Evolutionary conservation across 2,329 filamentous ascomycete genomes (phyloP), one percentile per base, ranked within the genome.

Genomic region (Neopestalotiopsis sp.): DNA sequence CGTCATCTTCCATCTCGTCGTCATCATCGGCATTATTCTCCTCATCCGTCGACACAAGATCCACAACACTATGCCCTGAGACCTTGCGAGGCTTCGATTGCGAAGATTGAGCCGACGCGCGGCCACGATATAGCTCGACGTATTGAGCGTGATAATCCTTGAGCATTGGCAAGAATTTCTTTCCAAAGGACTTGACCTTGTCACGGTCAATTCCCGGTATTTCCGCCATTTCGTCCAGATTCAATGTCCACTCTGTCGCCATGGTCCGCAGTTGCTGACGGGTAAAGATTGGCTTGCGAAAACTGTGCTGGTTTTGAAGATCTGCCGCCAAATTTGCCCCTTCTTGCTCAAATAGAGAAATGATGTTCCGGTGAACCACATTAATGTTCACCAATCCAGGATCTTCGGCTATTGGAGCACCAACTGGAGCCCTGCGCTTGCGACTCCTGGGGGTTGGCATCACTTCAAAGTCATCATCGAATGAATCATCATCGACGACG

Each of bases 201-300:
- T 89, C 87, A 1, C 77, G 71, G 67, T 91, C 86, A 69, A 95
- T 91, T 10, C 86, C 88, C 0, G 85, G 85, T 63, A 95, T 92
- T 9, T 79, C 79, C 40, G 80, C 81, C 89, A 96, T 92, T 68
- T 89, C 82, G 17, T 88, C 85, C 10, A 89, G 74, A 9, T 84
- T 88, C 7, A 82, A 84, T 0, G 92, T 92, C 84, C 92, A 92
- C 42, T 84, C 80, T 64, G 94, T 88, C 13, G 88, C 91, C 91
- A 96, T 95, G 73, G 91, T 87, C 45, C 90, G 88, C 65, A 94
- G 86, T 14, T 93, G 85, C 28, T 84, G 85, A 70, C 94, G 91
- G 0, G 89, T 90, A 76, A 96, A 96, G 0, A 91, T 82, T 4
- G 87, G 85, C 28, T 84, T 82, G 9, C 88, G 86, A 40, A 92